These are phyloP conservation scores for Ammopiptanthus mongolicus DNA, from an alignment of 306 rosid genomes.

Conservation along the genomic window DNA sequence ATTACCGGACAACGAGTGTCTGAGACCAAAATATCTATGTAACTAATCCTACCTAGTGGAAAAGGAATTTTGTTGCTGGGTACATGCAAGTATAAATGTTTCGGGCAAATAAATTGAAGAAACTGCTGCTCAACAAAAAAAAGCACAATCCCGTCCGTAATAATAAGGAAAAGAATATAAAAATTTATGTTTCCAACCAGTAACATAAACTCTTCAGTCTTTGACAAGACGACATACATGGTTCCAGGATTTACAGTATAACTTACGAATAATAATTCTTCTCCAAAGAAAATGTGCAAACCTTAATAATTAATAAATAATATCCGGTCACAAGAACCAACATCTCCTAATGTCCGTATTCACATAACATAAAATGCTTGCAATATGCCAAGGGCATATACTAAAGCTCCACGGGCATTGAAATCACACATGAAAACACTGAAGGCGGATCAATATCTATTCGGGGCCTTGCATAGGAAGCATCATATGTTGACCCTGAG, in stretches of 20 bases:
- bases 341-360: slow-evolving; percentile 24
- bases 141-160: neutral
- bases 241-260: slow-evolving; percentile 21
- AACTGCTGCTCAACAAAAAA: neutral
- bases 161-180: neutral
- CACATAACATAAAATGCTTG: slow-evolving; percentile 24
- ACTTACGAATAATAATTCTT: slow-evolving; percentile 15
- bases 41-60: neutral
- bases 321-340: slow-evolving; percentile 16
- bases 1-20: no score
- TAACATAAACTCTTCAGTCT: slow-evolving; percentile 2
- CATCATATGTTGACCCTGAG: slow-evolving; percentile 65
- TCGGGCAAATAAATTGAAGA: neutral
- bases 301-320: slow-evolving; percentile 17
- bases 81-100: neutral
- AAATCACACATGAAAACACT: slow-evolving; percentile 6
- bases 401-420: slow-evolving; percentile 19
- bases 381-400: neutral
- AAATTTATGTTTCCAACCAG: slow-evolving; percentile 22
- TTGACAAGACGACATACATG: slow-evolving; percentile 5
- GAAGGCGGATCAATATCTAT: slow-evolving; percentile 20
- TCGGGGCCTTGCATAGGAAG: slow-evolving; percentile 68
- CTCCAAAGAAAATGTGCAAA: slow-evolving; percentile 28
- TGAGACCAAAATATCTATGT: no score
- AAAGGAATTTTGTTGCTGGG: neutral